These are phyloP conservation scores for Hordeum pubiflorum DNA, from an alignment of 202 grass and related monocot species.

Conservation along the genomic window DNA sequence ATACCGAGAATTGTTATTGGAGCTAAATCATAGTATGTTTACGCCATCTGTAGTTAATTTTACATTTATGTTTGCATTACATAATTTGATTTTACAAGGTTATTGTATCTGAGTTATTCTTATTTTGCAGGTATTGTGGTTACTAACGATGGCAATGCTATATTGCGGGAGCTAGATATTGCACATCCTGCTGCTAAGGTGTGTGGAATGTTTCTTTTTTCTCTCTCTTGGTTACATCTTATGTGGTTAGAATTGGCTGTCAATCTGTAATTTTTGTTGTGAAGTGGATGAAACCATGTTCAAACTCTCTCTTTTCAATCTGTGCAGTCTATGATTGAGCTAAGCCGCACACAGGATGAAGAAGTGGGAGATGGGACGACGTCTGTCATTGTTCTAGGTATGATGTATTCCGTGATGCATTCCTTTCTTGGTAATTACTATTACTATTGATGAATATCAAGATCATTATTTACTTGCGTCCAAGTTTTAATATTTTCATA, in stretches of 20 bases:
- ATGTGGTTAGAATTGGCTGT: neutral
- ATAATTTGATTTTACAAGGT: neutral
- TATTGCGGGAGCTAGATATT: conserved; percentile 86
- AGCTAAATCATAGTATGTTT: neutral
- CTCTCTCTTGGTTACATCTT: neutral
- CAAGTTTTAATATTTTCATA: neutral
- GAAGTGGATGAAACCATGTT: neutral
- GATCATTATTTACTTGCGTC: neutral
- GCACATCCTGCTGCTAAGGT: conserved; percentile 98
- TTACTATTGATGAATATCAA: neutral
- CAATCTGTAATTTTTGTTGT: neutral
- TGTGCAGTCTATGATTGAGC: conserved; percentile 92
- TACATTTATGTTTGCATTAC: neutral
- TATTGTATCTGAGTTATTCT: conserved; percentile 16
- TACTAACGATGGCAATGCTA: conserved; percentile 98
- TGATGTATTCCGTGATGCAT: neutral
- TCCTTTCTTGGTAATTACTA: neutral
- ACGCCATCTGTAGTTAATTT: neutral
- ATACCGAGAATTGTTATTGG: neutral
- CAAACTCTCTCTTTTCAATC: neutral
- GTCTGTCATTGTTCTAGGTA: conserved; percentile 98
- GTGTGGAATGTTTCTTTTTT: neutral
- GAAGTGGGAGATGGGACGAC: conserved; percentile 99
- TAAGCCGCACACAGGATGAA: conserved; percentile 99
- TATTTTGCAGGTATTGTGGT: conserved; percentile 74